These are phyloP conservation scores for Starmerella asiatica DNA, from an alignment of 805 yeast genomes.

Conservation along the genomic window DNA sequence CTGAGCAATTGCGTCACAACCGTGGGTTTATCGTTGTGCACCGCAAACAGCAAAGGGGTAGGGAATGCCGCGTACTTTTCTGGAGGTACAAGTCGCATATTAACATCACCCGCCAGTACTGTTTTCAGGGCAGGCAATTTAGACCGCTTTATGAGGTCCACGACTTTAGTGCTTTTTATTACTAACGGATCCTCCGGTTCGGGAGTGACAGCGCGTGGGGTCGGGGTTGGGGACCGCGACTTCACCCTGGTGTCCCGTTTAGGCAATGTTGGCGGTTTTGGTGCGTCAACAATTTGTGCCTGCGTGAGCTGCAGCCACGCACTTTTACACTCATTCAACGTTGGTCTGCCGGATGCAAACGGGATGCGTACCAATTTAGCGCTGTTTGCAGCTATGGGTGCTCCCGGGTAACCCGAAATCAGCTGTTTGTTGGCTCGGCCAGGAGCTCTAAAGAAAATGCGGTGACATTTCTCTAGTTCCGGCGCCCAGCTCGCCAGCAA, in stretches of 20 bases:
- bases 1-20: constrained; percentile 51
- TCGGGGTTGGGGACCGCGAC: constrained; percentile 5
- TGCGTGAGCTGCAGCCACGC: constrained; percentile 74
- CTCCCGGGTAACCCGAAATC: constrained; percentile 48
- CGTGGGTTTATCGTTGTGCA: constrained; percentile 51
- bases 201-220: constrained; percentile 15
- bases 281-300: constrained; percentile 41
- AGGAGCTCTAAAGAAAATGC: constrained; percentile 67
- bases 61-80: constrained; percentile 44
- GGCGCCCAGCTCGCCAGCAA: constrained; percentile 53
- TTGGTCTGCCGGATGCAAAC: constrained; percentile 80
- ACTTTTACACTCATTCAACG: constrained; percentile 60
- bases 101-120: constrained; percentile 37
- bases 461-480: constrained; percentile 43
- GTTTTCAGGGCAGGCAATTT: constrained; percentile 61
- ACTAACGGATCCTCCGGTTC: background rate
- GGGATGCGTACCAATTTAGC: constrained; percentile 59
- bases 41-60: constrained; percentile 65
- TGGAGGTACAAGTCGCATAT: constrained; percentile 45
- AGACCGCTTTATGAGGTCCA: constrained; percentile 51
- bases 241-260: too few species aligned
- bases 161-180: constrained; percentile 42
- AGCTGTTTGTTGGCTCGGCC: constrained; percentile 55
- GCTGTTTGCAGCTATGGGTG: constrained; percentile 45
- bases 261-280: constrained; percentile 32